A percentile compares a stretch with the other conserved stretches of the same genome.
Evolutionary conservation across 805 yeast species (phyloP).

Genomic region (Danielia reshetovae): DNA sequence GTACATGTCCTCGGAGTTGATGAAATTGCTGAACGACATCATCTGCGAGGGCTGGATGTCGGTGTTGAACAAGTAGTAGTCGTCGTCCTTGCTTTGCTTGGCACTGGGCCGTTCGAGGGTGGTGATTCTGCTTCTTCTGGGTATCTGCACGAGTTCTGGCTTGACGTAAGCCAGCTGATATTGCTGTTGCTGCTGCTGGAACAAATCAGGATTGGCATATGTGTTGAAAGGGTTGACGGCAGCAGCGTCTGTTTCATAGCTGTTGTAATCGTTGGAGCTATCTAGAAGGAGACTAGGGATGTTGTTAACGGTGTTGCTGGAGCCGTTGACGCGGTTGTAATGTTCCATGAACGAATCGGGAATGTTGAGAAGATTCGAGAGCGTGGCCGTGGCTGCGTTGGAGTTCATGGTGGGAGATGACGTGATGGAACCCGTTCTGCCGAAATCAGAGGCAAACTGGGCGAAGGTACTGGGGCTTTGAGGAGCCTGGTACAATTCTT

Average conservation of each 20-base stretch:
- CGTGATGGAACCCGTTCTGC: constrained; percentile 6
- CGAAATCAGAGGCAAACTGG: constrained; percentile 6
- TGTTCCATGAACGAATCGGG: constrained; percentile 30
- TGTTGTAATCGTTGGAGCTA: constrained; percentile 5
- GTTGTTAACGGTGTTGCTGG: constrained; percentile 12
- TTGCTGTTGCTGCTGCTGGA: constrained; percentile 11
- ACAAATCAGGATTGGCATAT: constrained; percentile 38
- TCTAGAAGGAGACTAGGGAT: constrained; percentile 14
- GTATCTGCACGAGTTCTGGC: constrained; percentile 10
- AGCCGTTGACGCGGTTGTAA: constrained; percentile 16
- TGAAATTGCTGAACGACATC: constrained; percentile 21
- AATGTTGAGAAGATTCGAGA: constrained; percentile 27
- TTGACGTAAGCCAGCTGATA: constrained; percentile 5
- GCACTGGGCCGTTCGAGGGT: constrained; percentile 22
- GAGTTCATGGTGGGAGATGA: constrained; percentile 9
- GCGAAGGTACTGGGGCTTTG: constrained; percentile 2
- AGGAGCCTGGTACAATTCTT: constrained; percentile 44
- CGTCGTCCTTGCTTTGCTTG: constrained; percentile 28
- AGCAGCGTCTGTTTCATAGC: constrained; percentile 12
- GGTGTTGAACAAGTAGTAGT: constrained; percentile 36
- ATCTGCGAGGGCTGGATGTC: constrained; percentile 40
- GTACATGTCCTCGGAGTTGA: constrained; percentile 21
- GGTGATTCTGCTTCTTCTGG: constrained; percentile 31
- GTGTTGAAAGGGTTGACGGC: constrained; percentile 31
- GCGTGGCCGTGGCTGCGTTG: constrained; percentile 15